Base-by-base conservation (phyloP, 495 filamentous ascomycete genomes). In the Elaphomyces granulatus region DNA sequence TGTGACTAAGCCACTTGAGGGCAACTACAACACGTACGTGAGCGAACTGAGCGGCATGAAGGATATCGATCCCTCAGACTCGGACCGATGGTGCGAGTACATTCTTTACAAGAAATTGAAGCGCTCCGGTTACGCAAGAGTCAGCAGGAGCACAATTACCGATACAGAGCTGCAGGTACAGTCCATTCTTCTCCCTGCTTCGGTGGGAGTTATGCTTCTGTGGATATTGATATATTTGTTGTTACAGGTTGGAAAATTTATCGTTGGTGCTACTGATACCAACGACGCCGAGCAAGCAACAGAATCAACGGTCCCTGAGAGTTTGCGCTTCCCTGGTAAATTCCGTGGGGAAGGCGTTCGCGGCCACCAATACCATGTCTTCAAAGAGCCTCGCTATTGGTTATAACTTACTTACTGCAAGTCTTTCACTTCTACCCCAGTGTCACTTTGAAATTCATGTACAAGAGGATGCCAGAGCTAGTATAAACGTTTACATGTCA, bases 51-150 rank as follows among this genome's bases (percentile, higher is more conserved):
- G 81, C 42, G 81, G 83, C 15, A 99, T 99, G 92, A 77, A 81
- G 48, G 92, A 99, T 51, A 90, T 99, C 38, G 92, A 99, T 49
- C 72, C 77, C 7, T 80, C 68, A 10, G 92, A 99, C 53, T 94
- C 85, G 86, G 90, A 98, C 60, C 66, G 92, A 41, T 99, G 92
- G 92, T 99, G 92, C 63, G 90, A 99, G 66, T 99, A 99, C 53
- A 90, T 99, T 46, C 67, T 99, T 37, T 99, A 82, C 67, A 94
- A 95, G 66, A 80, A 78, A 8, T 58, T 99, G 37, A 81, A 78
- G 56, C 69, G 87, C 45, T 79, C 80, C 2, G 92, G 86, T 6
- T 98, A 96, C 55, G 90, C 90, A 10, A 70, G 90, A 46, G 77
- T 98, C 26, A 88, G 81, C 43, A 64, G 90, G 49, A 75, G 78